Evolutionary conservation across 2,329 filamentous ascomycete genomes (phyloP).

Genomic region (Colletotrichum eleusines): DNA sequence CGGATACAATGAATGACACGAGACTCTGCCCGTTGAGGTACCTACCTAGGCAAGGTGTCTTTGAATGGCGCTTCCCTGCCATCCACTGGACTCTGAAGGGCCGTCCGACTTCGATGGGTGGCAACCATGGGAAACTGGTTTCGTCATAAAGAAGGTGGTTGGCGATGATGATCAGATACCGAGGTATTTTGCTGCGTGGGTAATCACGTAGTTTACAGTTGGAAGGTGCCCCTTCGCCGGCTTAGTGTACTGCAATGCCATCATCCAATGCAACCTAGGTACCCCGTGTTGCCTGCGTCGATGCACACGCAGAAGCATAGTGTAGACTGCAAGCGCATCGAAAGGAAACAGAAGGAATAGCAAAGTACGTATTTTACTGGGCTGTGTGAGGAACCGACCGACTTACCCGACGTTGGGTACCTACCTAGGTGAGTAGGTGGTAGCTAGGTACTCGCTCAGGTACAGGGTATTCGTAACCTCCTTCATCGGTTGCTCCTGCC

Average conservation of each 20-base stretch:
- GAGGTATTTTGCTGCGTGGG: neutral
- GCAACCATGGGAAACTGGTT: neutral
- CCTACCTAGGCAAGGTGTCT: neutral
- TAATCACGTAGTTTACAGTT: too few species aligned
- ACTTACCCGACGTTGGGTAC: neutral
- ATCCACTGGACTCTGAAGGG: neutral
- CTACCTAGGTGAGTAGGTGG: neutral
- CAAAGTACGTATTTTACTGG: neutral
- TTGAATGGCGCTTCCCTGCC: conserved; percentile 5
- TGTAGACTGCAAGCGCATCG: neutral
- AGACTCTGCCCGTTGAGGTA: conserved; percentile 16
- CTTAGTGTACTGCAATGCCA: neutral
- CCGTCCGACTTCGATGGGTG: neutral
- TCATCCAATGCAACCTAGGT: conserved; percentile 19
- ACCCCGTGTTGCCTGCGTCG: conserved; percentile 29
- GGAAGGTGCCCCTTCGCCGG: too few species aligned
- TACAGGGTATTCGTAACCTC: neutral
- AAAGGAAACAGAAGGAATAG: neutral
- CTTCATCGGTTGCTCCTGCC: neutral
- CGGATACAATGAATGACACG: conserved; percentile 7
- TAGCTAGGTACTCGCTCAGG: neutral
- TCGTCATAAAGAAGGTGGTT: neutral
- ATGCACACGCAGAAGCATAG: conserved; percentile 21
- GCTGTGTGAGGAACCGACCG: too few species aligned
- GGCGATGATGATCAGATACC: neutral